These are phyloP conservation scores for Nakaseomyces nivariensis DNA, from an alignment of 1,139 yeast genomes.

Conservation along the genomic window DNA sequence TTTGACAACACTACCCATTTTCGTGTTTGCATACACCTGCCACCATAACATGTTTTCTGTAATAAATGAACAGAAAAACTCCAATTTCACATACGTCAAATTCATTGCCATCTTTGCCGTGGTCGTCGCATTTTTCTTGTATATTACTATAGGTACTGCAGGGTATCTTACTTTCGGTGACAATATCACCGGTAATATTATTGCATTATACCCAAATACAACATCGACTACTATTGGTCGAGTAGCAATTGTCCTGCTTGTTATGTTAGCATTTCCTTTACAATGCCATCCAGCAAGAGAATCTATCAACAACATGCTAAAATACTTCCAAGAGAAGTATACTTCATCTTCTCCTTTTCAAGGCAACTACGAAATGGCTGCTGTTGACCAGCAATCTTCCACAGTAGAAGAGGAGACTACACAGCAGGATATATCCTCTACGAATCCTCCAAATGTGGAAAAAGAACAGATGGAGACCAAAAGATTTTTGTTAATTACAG, in stretches of 20 bases:
- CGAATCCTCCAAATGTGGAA: neutral
- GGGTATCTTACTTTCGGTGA: constrained; percentile 91
- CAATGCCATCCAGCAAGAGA: constrained; percentile 90
- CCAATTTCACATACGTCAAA: constrained; percentile 41
- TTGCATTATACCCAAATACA: constrained; percentile 44
- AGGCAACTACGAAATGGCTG: neutral
- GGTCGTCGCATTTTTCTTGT: constrained; percentile 47
- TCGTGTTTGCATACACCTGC: constrained; percentile 90
- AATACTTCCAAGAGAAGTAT: neutral
- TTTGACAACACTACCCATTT: constrained; percentile 73
- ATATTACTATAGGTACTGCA: constrained; percentile 60
- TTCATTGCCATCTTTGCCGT: constrained; percentile 50
- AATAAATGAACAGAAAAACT: constrained; percentile 65
- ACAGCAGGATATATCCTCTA: neutral
- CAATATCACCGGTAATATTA: constrained; percentile 68
- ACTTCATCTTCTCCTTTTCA: neutral
- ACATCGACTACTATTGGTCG: constrained; percentile 48
- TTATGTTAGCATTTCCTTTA: constrained; percentile 78
- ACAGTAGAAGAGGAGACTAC: neutral
- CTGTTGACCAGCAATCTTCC: neutral
- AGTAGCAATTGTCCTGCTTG: constrained; percentile 68
- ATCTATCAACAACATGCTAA: constrained; percentile 62
- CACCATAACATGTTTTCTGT: constrained; percentile 91
- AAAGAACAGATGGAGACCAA: constrained; percentile 30
- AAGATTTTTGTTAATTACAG: constrained; percentile 42